Evolutionary conservation across 2,329 filamentous ascomycete genomes (phyloP).

Genomic region (Penicillium sp.): DNA sequence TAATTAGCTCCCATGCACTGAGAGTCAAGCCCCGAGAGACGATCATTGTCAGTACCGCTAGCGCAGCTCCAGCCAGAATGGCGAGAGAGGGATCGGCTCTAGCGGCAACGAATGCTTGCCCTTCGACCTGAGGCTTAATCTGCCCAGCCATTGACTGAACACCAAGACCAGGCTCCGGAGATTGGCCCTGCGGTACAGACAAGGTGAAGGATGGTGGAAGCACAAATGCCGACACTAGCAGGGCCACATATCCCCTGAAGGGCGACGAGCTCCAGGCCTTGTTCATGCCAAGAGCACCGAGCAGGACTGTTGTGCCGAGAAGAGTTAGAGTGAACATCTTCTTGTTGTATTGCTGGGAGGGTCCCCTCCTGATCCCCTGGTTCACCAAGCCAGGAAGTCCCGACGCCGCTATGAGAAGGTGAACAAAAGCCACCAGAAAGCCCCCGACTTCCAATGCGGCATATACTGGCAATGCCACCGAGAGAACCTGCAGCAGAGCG

Average conservation of each 20-base stretch:
- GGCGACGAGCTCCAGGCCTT: constrained; percentile 33
- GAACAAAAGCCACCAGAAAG: constrained; percentile 46
- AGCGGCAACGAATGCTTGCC: constrained; percentile 10
- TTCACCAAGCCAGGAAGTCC: constrained; percentile 34
- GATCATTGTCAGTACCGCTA: constrained; percentile 22
- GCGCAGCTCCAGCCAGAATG: constrained; percentile 21
- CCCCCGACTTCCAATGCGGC: constrained; percentile 51
- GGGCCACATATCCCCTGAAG: constrained; percentile 43
- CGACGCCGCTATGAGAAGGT: constrained; percentile 44
- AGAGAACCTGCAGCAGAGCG: constrained; percentile 32
- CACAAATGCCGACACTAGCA: constrained; percentile 42
- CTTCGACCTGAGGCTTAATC: constrained; percentile 7
- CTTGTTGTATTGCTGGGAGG: constrained; percentile 18
- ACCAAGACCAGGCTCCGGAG: constrained; percentile 21
- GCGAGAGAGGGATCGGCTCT: constrained; percentile 25
- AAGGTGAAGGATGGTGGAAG: constrained; percentile 45
- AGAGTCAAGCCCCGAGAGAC: constrained; percentile 20
- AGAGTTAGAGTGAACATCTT: constrained; percentile 26
- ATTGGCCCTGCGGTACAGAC: constrained; percentile 14
- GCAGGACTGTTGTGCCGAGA: constrained; percentile 17
- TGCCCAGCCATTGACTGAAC: constrained; percentile 13
- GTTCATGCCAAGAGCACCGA: constrained; percentile 27
- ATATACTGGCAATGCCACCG: constrained; percentile 51
- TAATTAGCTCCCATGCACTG: constrained; percentile 17
- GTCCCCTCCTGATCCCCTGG: constrained; percentile 6